phyloP scores from a whole-genome alignment of 106 monocot genomes.

The Dendrobium chrysotoxum region DNA sequence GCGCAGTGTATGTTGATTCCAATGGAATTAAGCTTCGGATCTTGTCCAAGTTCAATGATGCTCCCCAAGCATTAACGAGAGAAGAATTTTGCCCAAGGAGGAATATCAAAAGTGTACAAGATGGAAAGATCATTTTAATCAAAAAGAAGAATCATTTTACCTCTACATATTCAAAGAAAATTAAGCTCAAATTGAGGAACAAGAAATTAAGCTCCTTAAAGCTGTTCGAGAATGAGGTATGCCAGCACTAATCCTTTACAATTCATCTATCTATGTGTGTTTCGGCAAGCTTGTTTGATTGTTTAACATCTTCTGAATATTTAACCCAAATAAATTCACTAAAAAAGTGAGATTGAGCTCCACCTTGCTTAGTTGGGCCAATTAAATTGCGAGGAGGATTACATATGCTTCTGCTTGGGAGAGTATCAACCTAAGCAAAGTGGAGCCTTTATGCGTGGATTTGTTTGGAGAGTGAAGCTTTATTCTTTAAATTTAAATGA shows the following conservation, averaged over 20 bases:
- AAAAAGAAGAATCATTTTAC: slow-evolving; percentile 6
- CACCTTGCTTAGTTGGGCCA: neutral
- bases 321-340: neutral
- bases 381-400: too few relatives aligned
- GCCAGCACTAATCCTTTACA: neutral
- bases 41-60: slow-evolving; percentile 46
- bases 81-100: slow-evolving; percentile 14
- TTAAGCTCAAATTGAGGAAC: slow-evolving; percentile 15
- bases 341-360: neutral
- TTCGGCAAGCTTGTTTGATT: neutral
- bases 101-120: slow-evolving; percentile 2
- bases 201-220: slow-evolving; percentile 24
- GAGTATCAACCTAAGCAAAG: too few relatives aligned
- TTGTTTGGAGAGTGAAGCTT: neutral
- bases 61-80: neutral
- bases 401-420: too few relatives aligned
- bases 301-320: neutral
- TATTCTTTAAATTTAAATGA: neutral
- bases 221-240: slow-evolving; percentile 18
- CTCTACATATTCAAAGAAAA: slow-evolving; percentile 11
- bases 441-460: neutral
- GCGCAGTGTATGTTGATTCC: slow-evolving; percentile 59
- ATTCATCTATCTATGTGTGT: neutral
- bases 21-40: slow-evolving; percentile 62
- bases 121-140: neutral